Conservation (phyloP, 2,329 filamentous ascomycete species). For the Clarireedia hainanense region DNA sequence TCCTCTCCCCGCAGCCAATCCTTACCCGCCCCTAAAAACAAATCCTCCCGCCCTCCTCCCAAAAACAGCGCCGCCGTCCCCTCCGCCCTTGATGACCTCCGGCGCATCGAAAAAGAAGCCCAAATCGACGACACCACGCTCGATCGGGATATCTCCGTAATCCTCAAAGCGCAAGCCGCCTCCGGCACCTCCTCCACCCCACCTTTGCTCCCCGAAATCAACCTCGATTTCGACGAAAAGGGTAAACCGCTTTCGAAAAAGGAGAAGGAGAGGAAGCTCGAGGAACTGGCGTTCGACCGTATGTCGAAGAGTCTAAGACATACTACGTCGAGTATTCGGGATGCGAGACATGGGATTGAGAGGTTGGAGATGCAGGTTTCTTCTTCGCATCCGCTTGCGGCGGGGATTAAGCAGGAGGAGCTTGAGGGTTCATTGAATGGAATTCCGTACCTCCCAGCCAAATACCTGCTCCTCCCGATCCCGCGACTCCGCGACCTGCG, state of each 20-base stretch:
- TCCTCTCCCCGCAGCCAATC: neutral
- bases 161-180: neutral
- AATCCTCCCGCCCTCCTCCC: slow-evolving; percentile 7
- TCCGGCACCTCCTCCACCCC: neutral
- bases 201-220: slow-evolving; percentile 9
- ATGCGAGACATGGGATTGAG: slow-evolving; percentile 50
- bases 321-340: slow-evolving; percentile 44
- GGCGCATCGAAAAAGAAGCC: slow-evolving; percentile 21
- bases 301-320: slow-evolving; percentile 47
- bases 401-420: too few relatives aligned
- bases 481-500: slow-evolving; percentile 15
- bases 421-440: neutral
- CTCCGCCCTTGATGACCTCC: slow-evolving; percentile 24
- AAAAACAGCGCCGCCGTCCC: slow-evolving; percentile 20
- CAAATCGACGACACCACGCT: slow-evolving; percentile 27
- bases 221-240: slow-evolving; percentile 18
- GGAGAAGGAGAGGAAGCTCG: slow-evolving; percentile 27
- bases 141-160: slow-evolving; percentile 5
- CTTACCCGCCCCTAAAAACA: neutral
- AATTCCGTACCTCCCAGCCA: neutral
- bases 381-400: slow-evolving; percentile 21
- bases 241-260: slow-evolving; percentile 18
- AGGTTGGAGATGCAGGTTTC: slow-evolving; percentile 46
- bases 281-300: slow-evolving; percentile 39
- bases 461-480: slow-evolving; percentile 19